These are phyloP conservation scores for Picochlorum costavermella DNA, from an alignment of 139 green algal species.

Conservation along the genomic window DNA sequence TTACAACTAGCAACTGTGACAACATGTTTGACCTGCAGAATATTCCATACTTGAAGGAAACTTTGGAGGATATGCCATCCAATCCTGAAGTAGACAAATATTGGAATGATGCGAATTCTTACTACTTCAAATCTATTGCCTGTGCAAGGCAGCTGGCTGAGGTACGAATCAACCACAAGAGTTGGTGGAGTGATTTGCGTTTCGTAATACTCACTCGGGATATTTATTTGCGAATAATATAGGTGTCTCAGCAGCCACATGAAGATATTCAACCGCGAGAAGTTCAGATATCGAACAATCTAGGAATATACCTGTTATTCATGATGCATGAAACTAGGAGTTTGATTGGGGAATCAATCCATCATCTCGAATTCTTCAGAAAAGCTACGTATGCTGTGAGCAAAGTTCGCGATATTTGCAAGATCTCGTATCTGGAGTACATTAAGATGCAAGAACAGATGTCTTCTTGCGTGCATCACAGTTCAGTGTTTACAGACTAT, in stretches of 20 bases:
- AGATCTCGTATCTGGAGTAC: too few relatives aligned
- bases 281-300: background rate
- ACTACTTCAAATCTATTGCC: slow-evolving; percentile 2
- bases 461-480: too few relatives aligned
- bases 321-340: background rate
- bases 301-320: background rate
- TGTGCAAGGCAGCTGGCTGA: background rate
- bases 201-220: background rate
- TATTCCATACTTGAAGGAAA: background rate
- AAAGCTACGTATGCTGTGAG: background rate
- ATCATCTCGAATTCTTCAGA: background rate
- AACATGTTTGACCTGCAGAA: background rate
- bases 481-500: too few relatives aligned
- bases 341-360: background rate
- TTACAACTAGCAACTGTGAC: background rate
- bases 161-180: background rate
- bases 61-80: background rate
- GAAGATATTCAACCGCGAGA: slow-evolving; percentile 1
- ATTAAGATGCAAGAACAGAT: too few relatives aligned
- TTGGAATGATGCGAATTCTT: background rate
- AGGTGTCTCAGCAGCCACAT: background rate
- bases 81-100: background rate
- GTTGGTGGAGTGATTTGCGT: background rate
- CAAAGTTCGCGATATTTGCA: too few relatives aligned
- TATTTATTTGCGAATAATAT: background rate